Base-by-base conservation (phyloP, 495 filamentous ascomycete genomes). In the Penicillium lividum region DNA sequence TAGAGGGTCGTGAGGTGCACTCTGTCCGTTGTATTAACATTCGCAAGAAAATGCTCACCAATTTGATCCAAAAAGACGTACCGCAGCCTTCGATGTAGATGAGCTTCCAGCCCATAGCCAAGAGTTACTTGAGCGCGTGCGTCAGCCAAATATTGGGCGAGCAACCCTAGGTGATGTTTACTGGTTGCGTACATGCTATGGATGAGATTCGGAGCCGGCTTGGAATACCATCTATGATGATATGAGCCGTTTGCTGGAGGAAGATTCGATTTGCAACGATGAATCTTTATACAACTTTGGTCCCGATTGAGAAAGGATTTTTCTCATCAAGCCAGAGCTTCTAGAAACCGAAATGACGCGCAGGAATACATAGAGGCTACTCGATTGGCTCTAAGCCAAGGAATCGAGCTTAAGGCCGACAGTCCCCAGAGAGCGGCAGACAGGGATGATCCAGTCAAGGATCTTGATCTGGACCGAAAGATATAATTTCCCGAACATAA, bases 171-270 rank as follows among this genome's bases (percentile, higher is more conserved):
- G 8, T 29, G 40, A 48, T 28, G 25, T 25, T n/a, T 18, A 16
- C 4, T 59, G 57, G 57, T 31, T 59, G 5, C 57, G 57, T 18
- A 59, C 57, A n/a, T 59, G 44, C 34, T 59, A 59, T 51, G 42
- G 40, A 9, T 31, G 38, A 11, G 47, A 25, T 15, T 50, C 57
- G 13, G 51, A 59, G 13, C 30, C 25, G 25, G 27, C 43, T 31
- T 50, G 47, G 28, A 4, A n/a, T 50, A 18, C 11, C 4, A 33
- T 31, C 13, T 7, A 50, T n/a, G 29, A 50, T 10, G 16, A 7
- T 7, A 25, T 54, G 38, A 18, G 28, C 38, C 13, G 10, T 13
- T 1, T 49, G 22, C 10, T 30, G 7, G 27, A 16, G 13, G 8
- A 7, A 25, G 15, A 3, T 50, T 30, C 4, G 40, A 33, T 59